Evolutionary conservation across 2,329 filamentous ascomycete species (phyloP).

Genomic region (Boeremia exigua): DNA sequence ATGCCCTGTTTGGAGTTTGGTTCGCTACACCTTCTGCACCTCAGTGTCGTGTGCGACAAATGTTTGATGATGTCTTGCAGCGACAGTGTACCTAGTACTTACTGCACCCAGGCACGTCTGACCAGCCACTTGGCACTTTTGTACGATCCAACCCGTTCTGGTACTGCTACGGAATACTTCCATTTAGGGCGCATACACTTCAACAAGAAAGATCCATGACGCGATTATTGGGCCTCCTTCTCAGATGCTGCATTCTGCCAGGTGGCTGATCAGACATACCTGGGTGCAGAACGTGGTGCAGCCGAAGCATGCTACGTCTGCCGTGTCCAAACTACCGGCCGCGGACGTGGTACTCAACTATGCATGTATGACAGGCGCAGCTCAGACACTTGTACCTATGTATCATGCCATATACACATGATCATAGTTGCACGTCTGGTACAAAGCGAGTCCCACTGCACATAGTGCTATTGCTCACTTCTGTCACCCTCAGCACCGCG

Average conservation of each 20-base stretch:
- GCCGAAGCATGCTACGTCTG: slow-evolving; percentile 7
- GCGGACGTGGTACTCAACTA: slow-evolving; percentile 22
- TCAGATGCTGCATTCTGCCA: too few relatives aligned
- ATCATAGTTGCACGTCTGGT: slow-evolving; percentile 5
- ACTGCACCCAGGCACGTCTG: too few relatives aligned
- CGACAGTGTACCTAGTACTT: background rate
- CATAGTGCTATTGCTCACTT: background rate
- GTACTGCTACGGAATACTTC: too few relatives aligned
- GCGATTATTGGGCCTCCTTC: too few relatives aligned
- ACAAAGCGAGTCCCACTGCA: background rate
- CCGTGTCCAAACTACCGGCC: slow-evolving; percentile 26
- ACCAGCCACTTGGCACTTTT: too few relatives aligned
- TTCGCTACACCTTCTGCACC: slow-evolving; percentile 13
- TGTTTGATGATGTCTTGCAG: slow-evolving; percentile 3
- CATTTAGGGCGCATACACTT: too few relatives aligned
- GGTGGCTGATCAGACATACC: too few relatives aligned
- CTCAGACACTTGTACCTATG: slow-evolving; percentile 1
- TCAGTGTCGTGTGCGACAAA: slow-evolving; percentile 6
- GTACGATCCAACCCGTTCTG: too few relatives aligned
- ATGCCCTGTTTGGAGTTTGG: background rate
- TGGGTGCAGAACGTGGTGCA: background rate
- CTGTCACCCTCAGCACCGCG: background rate
- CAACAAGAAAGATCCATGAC: too few relatives aligned
- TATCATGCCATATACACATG: slow-evolving; percentile 4
- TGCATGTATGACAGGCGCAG: slow-evolving; percentile 1